phyloP scores from a whole-genome alignment of 1,139 yeast species.

The Protomyces inouyei region DNA sequence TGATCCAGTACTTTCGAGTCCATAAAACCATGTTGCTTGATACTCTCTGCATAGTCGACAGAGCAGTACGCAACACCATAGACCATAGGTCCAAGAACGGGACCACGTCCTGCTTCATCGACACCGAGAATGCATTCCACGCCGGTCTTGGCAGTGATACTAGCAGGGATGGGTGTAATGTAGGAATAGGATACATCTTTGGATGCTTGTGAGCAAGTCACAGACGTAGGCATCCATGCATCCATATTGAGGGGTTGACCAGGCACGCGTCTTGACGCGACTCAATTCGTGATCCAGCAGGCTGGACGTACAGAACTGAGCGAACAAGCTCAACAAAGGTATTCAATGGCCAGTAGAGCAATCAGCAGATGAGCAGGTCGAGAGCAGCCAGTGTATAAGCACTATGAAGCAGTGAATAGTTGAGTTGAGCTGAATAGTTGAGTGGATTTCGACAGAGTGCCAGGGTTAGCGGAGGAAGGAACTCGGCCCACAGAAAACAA shows the following conservation, averaged over 20 bases:
- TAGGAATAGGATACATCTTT: slow-evolving; percentile 39
- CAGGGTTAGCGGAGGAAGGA: too few species aligned
- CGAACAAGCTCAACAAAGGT: too few species aligned
- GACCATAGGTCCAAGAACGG: slow-evolving; percentile 92
- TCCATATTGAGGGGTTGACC: background rate
- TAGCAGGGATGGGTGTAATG: slow-evolving; percentile 41
- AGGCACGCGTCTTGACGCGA: too few species aligned
- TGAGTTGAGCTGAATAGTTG: too few species aligned
- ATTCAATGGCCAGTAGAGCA: too few species aligned
- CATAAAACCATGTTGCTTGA: slow-evolving; percentile 69
- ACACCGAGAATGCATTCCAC: slow-evolving; percentile 65
- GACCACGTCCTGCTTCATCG: slow-evolving; percentile 98
- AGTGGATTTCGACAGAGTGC: too few species aligned
- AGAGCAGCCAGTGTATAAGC: too few species aligned
- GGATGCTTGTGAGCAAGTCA: slow-evolving; percentile 13
- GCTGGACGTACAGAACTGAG: too few species aligned
- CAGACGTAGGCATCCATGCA: slow-evolving; percentile 17
- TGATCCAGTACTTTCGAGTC: slow-evolving; percentile 82
- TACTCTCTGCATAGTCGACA: slow-evolving; percentile 51
- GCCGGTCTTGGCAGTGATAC: slow-evolving; percentile 32
- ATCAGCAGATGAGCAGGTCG: too few species aligned
- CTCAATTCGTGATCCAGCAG: too few species aligned
- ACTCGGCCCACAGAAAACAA: too few species aligned
- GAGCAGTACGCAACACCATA: slow-evolving; percentile 81
- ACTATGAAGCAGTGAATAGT: too few species aligned